These are phyloP conservation scores for Croton setiger DNA, from an alignment of 441 rosid species.

Conservation along the genomic window DNA sequence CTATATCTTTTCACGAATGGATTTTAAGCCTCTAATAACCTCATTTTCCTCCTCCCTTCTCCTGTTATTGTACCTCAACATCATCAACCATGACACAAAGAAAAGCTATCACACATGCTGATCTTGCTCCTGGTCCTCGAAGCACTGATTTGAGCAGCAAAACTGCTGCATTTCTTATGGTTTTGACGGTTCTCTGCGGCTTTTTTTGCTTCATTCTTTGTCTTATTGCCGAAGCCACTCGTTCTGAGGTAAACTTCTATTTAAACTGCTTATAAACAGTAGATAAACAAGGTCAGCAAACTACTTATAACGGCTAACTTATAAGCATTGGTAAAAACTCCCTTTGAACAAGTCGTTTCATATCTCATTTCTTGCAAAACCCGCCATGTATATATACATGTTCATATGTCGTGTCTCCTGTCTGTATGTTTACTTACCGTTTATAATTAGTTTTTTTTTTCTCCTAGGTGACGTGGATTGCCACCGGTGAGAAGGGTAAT, in stretches of 20 bases:
- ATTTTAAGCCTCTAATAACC: neutral
- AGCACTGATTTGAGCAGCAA: conserved; percentile 70
- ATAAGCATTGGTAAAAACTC: too few species aligned
- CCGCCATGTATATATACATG: too few species aligned
- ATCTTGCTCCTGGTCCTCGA: conserved; percentile 58
- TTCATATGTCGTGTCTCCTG: too few species aligned
- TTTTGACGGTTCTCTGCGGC: conserved; percentile 63
- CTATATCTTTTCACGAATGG: conserved; percentile 24
- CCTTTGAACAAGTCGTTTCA: too few species aligned
- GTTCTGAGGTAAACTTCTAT: conserved; percentile 55
- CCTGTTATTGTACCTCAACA: conserved; percentile 20
- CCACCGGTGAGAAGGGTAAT: conserved; percentile 2
- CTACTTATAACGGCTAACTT: too few species aligned
- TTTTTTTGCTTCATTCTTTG: conserved; percentile 77
- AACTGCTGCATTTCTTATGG: conserved; percentile 45
- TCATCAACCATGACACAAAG: conserved; percentile 39
- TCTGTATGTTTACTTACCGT: too few species aligned
- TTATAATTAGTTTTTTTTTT: neutral
- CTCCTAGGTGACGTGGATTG: conserved; percentile 52
- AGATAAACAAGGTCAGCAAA: too few species aligned
- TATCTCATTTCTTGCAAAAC: too few species aligned
- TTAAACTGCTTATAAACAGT: too few species aligned
- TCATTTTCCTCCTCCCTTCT: conserved; percentile 6
- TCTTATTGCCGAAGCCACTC: conserved; percentile 86
- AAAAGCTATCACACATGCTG: conserved; percentile 79